These are phyloP conservation scores for Plenodomus tracheiphilus DNA, from an alignment of 2,329 filamentous ascomycete species.

Conservation along the genomic window DNA sequence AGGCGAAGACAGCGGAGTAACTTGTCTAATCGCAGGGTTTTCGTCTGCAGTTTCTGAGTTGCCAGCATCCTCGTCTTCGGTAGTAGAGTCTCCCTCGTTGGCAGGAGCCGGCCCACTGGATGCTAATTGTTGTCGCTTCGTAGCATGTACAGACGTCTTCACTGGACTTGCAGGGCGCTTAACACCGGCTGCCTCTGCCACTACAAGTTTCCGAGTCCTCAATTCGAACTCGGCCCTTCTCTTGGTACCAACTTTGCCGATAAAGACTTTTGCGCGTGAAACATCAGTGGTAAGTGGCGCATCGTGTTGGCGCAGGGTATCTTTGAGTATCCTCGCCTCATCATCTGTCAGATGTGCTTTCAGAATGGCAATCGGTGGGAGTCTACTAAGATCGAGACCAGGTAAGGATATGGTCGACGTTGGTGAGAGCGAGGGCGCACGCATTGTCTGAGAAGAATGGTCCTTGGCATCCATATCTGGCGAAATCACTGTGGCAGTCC, in stretches of 20 bases:
- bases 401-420: constrained; percentile 17
- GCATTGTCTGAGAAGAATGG: constrained; percentile 23
- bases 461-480: constrained; percentile 24
- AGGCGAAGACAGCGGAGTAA: constrained; percentile 10
- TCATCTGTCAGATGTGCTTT: constrained; percentile 67
- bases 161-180: constrained; percentile 22
- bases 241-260: constrained; percentile 72
- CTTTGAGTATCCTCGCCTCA: constrained; percentile 66
- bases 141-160: constrained; percentile 9
- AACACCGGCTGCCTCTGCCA: constrained; percentile 52
- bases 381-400: constrained; percentile 45
- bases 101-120: constrained; percentile 4
- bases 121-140: background rate
- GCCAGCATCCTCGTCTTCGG: constrained; percentile 22
- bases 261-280: constrained; percentile 70
- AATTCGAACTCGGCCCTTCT: constrained; percentile 78
- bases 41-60: constrained; percentile 19
- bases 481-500: constrained; percentile 20
- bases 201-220: constrained; percentile 64
- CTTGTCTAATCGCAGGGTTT: constrained; percentile 2
- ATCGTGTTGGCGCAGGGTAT: constrained; percentile 58
- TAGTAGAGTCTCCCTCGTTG: constrained; percentile 23
- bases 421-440: constrained; percentile 19
- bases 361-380: constrained; percentile 74
- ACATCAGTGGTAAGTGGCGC: constrained; percentile 71